phyloP scores from a whole-genome alignment of 108 stramenopile genomes.

The Fistulifera solaris region DNA sequence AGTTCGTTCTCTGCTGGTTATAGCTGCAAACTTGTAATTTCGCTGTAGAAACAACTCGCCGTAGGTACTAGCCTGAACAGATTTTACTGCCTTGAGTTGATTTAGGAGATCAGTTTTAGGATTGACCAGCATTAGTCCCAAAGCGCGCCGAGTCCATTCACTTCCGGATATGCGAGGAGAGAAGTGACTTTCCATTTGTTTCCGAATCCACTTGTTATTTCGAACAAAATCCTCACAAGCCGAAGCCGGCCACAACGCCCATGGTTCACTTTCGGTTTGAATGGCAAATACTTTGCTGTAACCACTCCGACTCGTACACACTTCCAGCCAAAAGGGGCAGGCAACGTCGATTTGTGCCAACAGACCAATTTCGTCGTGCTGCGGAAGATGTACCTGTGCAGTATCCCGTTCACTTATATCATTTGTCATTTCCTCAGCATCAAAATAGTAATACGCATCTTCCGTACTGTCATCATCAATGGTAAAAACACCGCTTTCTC shows the following conservation, averaged over 20 bases:
- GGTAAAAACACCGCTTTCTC: too few species aligned
- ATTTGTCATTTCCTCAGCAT: conserved; percentile 1
- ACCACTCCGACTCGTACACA: conserved; percentile 17
- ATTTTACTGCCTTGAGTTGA: conserved; percentile 1
- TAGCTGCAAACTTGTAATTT: conserved; percentile 9
- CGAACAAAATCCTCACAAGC: conserved; percentile 2
- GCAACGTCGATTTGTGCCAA: conserved; percentile 17
- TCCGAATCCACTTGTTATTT: too few species aligned
- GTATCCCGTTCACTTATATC: not conserved
- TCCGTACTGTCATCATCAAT: not conserved
- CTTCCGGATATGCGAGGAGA: conserved; percentile 25
- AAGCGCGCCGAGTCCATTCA: conserved; percentile 21
- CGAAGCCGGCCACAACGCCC: not conserved
- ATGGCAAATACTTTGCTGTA: conserved; percentile 33
- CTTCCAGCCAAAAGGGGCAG: conserved; percentile 46
- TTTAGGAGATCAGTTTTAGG: not conserved
- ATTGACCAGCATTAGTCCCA: conserved; percentile 14
- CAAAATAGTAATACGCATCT: not conserved
- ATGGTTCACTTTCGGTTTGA: not conserved
- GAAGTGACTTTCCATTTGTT: conserved; percentile 6
- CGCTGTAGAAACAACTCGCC: conserved; percentile 4
- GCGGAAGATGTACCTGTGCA: not conserved
- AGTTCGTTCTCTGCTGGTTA: not conserved
- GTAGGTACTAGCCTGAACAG: not conserved
- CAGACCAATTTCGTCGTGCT: not conserved